Evolutionary conservation across 768 basidiomycete genomes (phyloP), one percentile per base, ranked within the genome.

Genomic region (Chalciporus sphaerocephalus): DNA sequence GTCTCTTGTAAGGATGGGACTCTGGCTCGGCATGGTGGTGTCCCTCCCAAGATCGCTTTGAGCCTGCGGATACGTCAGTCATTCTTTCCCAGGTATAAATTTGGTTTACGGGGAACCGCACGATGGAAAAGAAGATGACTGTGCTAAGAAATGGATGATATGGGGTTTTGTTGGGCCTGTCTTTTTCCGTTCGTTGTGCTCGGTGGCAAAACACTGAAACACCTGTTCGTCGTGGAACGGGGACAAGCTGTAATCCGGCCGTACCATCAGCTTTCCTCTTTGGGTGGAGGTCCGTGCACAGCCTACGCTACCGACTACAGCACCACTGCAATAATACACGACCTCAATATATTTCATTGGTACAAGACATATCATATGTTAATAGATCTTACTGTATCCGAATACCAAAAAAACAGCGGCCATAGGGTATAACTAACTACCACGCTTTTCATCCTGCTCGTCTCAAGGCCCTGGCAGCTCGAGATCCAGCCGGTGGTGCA

Each of bases 41-140:
- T 73, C 76, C 82, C 59, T 87, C 85, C 81, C 80, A 80, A 53
- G 82, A 69, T 67, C 87, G 85, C 83, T 89, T 89, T 66, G 76
- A 73, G 75, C 87, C 87, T 88, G 87, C 76, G 74, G 82, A 73
- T 64, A 80, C 68, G 79, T 90, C 86, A 88, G 87, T 81, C 85
- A 88, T 76, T 51, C 78, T 59, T 52, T 44, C 62, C 56, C 53
- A 46, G 53, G 36, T 44, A 49, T 52, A 47, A 57, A 75, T 69
- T 76, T 75, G 76, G 74, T 74, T 83, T 84, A 84, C 82, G 73
- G 76, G 73, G 77, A 77, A 83, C 84, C 85, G 83, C 85, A 87
- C 83, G 85, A 85, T 84, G 67, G 70, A 72, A 72, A 67, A 57
- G 46, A 53, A 51, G 57, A 60, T 52, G 57, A 47, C 33, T 43